These are phyloP conservation scores for Stephania cephalantha DNA, from an alignment of 164 flowering plant genomes.

Conservation along the genomic window DNA sequence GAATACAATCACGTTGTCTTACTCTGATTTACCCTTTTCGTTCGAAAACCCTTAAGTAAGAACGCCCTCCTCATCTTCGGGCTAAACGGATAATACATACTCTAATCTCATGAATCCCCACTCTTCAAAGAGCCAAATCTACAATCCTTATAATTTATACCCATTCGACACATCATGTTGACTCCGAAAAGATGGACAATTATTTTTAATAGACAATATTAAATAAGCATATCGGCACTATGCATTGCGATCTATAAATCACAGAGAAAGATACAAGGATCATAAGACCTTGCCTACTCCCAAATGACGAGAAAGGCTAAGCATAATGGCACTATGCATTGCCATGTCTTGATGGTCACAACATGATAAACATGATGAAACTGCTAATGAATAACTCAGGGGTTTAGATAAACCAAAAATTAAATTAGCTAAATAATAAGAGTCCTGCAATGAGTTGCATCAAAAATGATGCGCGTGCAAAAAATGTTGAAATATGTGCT, in stretches of 20 bases:
- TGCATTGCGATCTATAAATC: background rate
- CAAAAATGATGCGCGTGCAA: too few relatives aligned
- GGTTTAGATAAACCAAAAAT: too few relatives aligned
- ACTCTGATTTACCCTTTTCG: background rate
- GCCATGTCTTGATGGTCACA: too few relatives aligned
- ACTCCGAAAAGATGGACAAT: background rate
- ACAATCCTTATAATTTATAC: background rate
- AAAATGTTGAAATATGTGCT: too few relatives aligned
- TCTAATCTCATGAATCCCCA: background rate
- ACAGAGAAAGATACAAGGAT: background rate
- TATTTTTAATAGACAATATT: background rate
- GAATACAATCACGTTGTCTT: too few relatives aligned
- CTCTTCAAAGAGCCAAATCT: background rate
- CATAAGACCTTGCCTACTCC: too few relatives aligned
- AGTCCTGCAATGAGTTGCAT: too few relatives aligned
- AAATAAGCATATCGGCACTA: background rate
- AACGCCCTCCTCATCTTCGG: background rate
- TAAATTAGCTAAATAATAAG: too few relatives aligned
- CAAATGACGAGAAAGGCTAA: too few relatives aligned
- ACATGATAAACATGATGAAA: too few relatives aligned
- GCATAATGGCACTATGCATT: too few relatives aligned
- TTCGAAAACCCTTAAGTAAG: background rate
- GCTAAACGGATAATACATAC: background rate
- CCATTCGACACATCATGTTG: background rate
- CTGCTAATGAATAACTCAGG: too few relatives aligned